Evolutionary conservation across 2,329 filamentous ascomycete species (phyloP).

Genomic region (Xylariaceae sp.): DNA sequence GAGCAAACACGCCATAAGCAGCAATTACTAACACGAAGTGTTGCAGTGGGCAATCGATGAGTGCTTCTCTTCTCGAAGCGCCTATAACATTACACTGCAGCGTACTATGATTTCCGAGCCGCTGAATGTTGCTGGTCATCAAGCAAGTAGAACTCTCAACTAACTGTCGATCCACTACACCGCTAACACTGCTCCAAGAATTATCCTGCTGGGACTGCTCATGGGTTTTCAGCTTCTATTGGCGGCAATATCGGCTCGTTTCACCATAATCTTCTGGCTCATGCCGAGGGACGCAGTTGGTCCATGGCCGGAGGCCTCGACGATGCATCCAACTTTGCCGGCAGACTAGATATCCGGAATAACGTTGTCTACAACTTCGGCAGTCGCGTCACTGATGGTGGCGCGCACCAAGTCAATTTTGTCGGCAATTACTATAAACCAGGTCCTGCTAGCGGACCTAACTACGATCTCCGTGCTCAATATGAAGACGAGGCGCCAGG

Average conservation of each 20-base stretch:
- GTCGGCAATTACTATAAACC: conserved; percentile 33
- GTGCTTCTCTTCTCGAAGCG: conserved; percentile 31
- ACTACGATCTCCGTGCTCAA: conserved; percentile 25
- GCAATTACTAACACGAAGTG: too few relatives aligned
- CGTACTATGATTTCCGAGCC: conserved; percentile 35
- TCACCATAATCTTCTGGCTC: conserved; percentile 33
- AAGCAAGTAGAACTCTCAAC: neutral
- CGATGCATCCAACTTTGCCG: conserved; percentile 29
- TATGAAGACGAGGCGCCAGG: conserved; percentile 33
- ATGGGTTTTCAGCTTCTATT: conserved; percentile 28
- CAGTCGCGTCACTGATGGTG: conserved; percentile 31
- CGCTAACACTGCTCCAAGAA: conserved; percentile 19
- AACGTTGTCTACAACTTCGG: conserved; percentile 36
- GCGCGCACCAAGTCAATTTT: conserved; percentile 31
- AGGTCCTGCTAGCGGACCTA: conserved; percentile 28
- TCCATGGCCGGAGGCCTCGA: conserved; percentile 32
- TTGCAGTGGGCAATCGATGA: conserved; percentile 36
- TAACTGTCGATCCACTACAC: neutral
- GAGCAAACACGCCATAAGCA: too few relatives aligned
- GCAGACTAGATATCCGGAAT: conserved; percentile 32
- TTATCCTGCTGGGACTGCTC: conserved; percentile 30
- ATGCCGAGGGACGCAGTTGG: conserved; percentile 33
- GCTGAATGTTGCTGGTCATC: conserved; percentile 33
- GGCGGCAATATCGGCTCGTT: conserved; percentile 33
- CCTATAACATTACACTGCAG: conserved; percentile 34